Evolutionary conservation across 495 filamentous ascomycete genomes (phyloP).

Genomic region (Penicillium simplicissimum): DNA sequence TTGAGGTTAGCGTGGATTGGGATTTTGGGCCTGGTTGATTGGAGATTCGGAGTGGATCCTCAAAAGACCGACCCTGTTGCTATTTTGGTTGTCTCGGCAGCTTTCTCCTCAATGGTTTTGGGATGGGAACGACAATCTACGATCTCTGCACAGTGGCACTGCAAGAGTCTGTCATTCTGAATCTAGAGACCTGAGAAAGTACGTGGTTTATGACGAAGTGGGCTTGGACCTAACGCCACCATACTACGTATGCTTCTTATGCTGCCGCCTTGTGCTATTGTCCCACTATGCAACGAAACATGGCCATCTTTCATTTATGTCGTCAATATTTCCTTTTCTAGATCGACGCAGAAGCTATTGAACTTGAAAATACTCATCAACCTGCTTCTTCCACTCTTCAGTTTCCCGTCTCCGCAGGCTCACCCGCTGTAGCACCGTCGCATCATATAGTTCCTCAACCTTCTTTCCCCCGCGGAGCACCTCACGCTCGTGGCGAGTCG

Average conservation of each 20-base stretch:
- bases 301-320: not conserved
- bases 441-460: constrained; percentile 72
- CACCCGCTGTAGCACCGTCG: constrained; percentile 61
- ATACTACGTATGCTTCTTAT: not conserved
- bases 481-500: constrained; percentile 74
- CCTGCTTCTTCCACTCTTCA: constrained; percentile 24
- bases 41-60: too few relatives aligned
- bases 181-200: too few relatives aligned
- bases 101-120: too few relatives aligned
- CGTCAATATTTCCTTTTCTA: not conserved
- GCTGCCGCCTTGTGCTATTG: not conserved
- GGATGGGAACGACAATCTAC: too few relatives aligned
- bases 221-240: too few relatives aligned
- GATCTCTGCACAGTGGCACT: too few relatives aligned
- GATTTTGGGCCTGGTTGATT: too few relatives aligned
- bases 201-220: too few relatives aligned
- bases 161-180: too few relatives aligned
- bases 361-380: constrained; percentile 45
- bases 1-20: too few relatives aligned
- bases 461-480: constrained; percentile 69
- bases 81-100: too few relatives aligned
- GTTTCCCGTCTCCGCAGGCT: constrained; percentile 58
- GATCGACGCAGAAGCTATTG: not conserved
- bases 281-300: not conserved
- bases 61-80: too few relatives aligned